phyloP scores from a whole-genome alignment of 768 basidiomycete species.

The Lanmaoa rubissima region DNA sequence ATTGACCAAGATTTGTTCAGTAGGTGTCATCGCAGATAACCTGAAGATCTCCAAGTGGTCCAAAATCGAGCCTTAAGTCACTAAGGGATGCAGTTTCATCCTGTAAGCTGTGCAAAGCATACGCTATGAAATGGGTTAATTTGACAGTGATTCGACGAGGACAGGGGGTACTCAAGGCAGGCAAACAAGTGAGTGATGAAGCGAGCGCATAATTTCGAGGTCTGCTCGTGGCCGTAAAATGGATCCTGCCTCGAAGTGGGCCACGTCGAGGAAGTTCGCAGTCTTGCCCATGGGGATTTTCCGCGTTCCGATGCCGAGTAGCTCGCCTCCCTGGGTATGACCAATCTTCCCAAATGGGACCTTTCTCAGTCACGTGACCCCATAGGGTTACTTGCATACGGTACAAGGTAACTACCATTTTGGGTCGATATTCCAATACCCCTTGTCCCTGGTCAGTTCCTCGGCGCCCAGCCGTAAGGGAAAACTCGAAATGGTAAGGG shows the following conservation, averaged over 20 bases:
- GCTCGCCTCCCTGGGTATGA: too few species aligned
- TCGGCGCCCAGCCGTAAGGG: too few species aligned
- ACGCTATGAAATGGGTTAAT: conserved; percentile 63
- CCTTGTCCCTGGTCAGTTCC: too few species aligned
- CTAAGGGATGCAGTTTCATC: conserved; percentile 57
- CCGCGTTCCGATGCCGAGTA: too few species aligned
- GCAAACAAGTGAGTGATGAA: conserved; percentile 86
- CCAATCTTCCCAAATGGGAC: too few species aligned
- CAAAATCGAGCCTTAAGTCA: conserved; percentile 66
- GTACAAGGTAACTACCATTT: too few species aligned
- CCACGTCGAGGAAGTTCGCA: too few species aligned
- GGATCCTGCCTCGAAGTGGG: conserved; percentile 24
- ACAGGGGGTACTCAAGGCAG: conserved; percentile 78
- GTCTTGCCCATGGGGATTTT: too few species aligned
- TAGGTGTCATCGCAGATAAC: conserved; percentile 93
- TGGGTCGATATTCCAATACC: too few species aligned
- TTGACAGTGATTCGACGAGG: conserved; percentile 29
- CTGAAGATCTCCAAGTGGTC: conserved; percentile 71
- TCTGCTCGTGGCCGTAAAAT: conserved; percentile 63
- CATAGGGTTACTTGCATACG: too few species aligned
- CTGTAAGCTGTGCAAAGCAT: conserved; percentile 67
- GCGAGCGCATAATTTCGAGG: conserved; percentile 65
- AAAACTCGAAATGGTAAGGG: too few species aligned
- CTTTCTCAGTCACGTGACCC: too few species aligned
- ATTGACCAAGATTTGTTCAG: conserved; percentile 90